These are phyloP conservation scores for Terfezia claveryi DNA, from an alignment of 495 filamentous ascomycete species.

Conservation along the genomic window DNA sequence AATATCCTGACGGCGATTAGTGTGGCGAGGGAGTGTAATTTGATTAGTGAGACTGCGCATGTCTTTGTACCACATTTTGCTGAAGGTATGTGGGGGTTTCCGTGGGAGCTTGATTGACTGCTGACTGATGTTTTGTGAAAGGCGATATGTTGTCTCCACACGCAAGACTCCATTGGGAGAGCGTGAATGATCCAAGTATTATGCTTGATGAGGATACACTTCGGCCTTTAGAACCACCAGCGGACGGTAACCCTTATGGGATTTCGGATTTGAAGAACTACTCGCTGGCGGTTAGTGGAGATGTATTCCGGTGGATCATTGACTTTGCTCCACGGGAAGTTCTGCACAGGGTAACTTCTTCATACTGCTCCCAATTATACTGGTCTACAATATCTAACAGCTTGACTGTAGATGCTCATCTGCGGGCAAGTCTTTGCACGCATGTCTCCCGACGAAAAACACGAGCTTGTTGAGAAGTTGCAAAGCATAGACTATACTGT, in stretches of 20 bases:
- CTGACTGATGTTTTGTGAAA: constrained; percentile 6
- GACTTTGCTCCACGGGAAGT: constrained; percentile 66
- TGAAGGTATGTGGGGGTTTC: constrained; percentile 31
- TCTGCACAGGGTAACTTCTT: constrained; percentile 35
- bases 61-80: constrained; percentile 83
- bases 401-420: constrained; percentile 48
- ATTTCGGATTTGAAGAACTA: constrained; percentile 58
- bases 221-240: constrained; percentile 45
- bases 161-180: constrained; percentile 65
- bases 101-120: neutral
- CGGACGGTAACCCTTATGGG: constrained; percentile 58
- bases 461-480: constrained; percentile 90
- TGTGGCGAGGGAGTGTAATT: constrained; percentile 75
- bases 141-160: constrained; percentile 43
- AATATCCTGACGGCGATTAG: constrained; percentile 96
- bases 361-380: neutral
- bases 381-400: constrained; percentile 4
- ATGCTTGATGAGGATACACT: constrained; percentile 57
- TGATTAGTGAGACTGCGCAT: constrained; percentile 58
- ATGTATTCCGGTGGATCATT: constrained; percentile 90
- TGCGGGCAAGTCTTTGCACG: constrained; percentile 84
- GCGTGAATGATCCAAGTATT: constrained; percentile 60
- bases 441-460: constrained; percentile 98
- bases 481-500: constrained; percentile 90
- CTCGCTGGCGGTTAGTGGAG: constrained; percentile 70